Evolutionary conservation across 352 stramenopile species (phyloP).

Genomic region (Globisporangium nodosum): DNA sequence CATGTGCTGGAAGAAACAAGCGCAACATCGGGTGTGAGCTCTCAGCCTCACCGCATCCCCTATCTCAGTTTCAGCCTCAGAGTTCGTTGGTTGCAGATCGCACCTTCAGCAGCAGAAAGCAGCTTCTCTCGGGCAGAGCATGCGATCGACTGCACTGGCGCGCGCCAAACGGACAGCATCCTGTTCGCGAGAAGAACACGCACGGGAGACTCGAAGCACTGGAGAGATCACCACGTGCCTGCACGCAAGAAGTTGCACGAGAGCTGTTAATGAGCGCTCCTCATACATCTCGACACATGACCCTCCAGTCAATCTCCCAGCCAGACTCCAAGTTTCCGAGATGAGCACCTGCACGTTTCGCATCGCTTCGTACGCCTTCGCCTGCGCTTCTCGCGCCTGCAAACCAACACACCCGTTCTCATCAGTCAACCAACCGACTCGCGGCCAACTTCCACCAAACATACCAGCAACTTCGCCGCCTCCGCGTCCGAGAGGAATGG

Average conservation of each 20-base stretch:
- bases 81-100: not conserved
- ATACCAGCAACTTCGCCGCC: constrained; percentile 15
- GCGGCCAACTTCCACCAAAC: too few relatives aligned
- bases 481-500: constrained; percentile 7
- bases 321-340: not conserved
- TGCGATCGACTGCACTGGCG: constrained; percentile 11
- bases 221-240: not conserved
- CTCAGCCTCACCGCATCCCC: too few relatives aligned
- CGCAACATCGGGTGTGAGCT: too few relatives aligned
- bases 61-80: not conserved
- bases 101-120: constrained; percentile 19
- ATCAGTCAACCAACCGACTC: not conserved
- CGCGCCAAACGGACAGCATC: constrained; percentile 17
- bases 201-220: constrained; percentile 5
- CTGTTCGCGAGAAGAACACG: constrained; percentile 16
- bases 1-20: constrained; percentile 1
- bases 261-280: not conserved
- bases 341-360: constrained; percentile 16
- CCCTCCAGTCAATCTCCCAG: not conserved
- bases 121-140: constrained; percentile 1
- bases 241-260: not conserved
- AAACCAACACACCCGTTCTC: not conserved
- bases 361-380: constrained; percentile 22
- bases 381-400: constrained; percentile 22
- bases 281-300: too few relatives aligned